Base-by-base conservation (phyloP, 1,284 basidiomycete species). In the Anthracocystis setariae region DNA sequence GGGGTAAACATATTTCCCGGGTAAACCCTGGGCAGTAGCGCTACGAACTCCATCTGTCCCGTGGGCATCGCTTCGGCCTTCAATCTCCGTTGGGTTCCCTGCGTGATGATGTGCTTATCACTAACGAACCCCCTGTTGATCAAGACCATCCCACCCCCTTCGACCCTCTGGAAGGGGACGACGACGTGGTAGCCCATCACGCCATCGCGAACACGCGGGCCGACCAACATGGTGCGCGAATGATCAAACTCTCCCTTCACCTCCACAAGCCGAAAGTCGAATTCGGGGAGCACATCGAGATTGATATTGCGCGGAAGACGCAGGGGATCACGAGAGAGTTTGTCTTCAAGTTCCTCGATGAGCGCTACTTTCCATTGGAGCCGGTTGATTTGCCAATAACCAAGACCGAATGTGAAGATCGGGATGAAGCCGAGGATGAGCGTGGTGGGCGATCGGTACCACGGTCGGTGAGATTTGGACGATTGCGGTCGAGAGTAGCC, bases 321-420 rank as follows among this genome's bases (percentile, higher is more conserved):
- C 61, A 98, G 87, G 0, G 96, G 91, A 33, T 89, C 88, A 27
- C 90, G 87, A 64, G 90, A 87, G 25, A 98, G 85, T 84, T 98
- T 97, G 83, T 92, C 89, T 80, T 97, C 92, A 42, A 98, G 86
- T 80, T 98, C 93, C 72, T 97, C 92, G 71, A 98, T 97, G 62
- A 98, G 86, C 50, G 88, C 88, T 29, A 97, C 86, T 84, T 99
- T 99, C 96, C 96, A 99, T 81, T 92, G 89, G 42, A 98, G 87
- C 39, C 96, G 88, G 77, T 92, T 88, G 29, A 89, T 77, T 82
- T 99, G 95, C 96, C 95, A 98, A 33, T 90, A 89, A 20, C 95
- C 95, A 60, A 98, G 86, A n/a, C 87, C 90, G 73, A 94, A 93
- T 0, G 93, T 93, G 76, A 96, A 89, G 66, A 98, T 85, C 0